A percentile compares a stretch with the other conserved stretches of the same genome.
Conservation (phyloP, 805 yeast species). For the Lipomyces oligophaga region DNA sequence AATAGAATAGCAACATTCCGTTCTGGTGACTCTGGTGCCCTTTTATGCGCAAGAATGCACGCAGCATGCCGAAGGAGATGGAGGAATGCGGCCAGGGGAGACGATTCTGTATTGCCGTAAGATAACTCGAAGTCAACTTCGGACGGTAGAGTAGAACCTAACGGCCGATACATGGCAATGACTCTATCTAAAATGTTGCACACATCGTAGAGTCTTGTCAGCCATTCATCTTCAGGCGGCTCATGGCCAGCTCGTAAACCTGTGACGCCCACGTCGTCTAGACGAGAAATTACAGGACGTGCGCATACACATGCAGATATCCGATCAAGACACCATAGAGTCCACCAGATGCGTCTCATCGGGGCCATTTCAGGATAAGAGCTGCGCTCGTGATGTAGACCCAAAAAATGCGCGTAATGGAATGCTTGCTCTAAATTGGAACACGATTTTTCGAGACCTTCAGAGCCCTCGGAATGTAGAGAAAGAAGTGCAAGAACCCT, state of each 20-base stretch:
- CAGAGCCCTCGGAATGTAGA: conserved; percentile 42
- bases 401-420: conserved; percentile 42
- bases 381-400: conserved; percentile 41
- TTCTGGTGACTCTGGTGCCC: conserved; percentile 30
- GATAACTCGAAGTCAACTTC: conserved; percentile 31
- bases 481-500: conserved; percentile 40
- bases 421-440: conserved; percentile 40
- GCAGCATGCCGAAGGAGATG: conserved; percentile 36
- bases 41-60: conserved; percentile 37
- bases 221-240: conserved; percentile 32
- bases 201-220: conserved; percentile 37
- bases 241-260: conserved; percentile 31
- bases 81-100: conserved; percentile 33
- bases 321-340: conserved; percentile 42
- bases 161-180: conserved; percentile 41
- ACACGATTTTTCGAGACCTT: conserved; percentile 40
- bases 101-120: conserved; percentile 31
- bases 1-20: conserved; percentile 26
- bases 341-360: conserved; percentile 41
- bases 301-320: conserved; percentile 42
- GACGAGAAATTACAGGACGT: conserved; percentile 40
- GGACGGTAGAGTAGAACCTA: conserved; percentile 29
- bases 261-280: conserved; percentile 41
- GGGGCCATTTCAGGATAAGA: conserved; percentile 37
- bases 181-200: conserved; percentile 40